These are phyloP conservation scores for Adiantum capillusveneris DNA, from an alignment of 75 land plant genomes.

Conservation along the genomic window DNA sequence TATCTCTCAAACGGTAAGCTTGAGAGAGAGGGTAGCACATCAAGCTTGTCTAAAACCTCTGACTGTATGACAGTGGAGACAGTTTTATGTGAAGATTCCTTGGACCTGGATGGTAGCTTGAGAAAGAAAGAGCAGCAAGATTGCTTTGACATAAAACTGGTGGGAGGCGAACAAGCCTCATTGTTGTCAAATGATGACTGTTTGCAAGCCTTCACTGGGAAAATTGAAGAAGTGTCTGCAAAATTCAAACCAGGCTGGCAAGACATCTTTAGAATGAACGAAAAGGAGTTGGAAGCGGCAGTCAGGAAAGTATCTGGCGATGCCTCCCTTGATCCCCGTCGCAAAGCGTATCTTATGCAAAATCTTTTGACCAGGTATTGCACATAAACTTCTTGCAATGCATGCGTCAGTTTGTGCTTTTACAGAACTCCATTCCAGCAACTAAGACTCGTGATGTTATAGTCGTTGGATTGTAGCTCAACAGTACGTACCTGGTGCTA, in stretches of 20 bases:
- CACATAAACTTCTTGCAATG: too few species aligned
- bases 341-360: constrained; percentile 63
- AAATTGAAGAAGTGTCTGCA: constrained; percentile 11
- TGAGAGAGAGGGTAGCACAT: neutral
- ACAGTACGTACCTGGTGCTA: constrained; percentile 20
- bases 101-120: neutral
- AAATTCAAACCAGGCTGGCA: constrained; percentile 40
- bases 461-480: constrained; percentile 68
- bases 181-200: neutral
- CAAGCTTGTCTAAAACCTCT: neutral
- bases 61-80: neutral
- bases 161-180: too few species aligned
- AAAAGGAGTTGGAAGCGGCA: constrained; percentile 59
- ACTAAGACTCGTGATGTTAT: constrained; percentile 10
- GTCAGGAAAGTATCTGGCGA: constrained; percentile 71
- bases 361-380: constrained; percentile 60
- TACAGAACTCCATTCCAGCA: too few species aligned
- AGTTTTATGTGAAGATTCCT: too few species aligned
- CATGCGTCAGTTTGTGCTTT: too few species aligned
- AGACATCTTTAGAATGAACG: constrained; percentile 48
- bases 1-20: constrained; percentile 22
- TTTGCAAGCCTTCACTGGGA: neutral
- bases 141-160: neutral
- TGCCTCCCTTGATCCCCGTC: constrained; percentile 48
- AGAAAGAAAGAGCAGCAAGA: neutral